phyloP scores from a whole-genome alignment of 1,139 yeast species.

The Starmera stellimalicola region DNA sequence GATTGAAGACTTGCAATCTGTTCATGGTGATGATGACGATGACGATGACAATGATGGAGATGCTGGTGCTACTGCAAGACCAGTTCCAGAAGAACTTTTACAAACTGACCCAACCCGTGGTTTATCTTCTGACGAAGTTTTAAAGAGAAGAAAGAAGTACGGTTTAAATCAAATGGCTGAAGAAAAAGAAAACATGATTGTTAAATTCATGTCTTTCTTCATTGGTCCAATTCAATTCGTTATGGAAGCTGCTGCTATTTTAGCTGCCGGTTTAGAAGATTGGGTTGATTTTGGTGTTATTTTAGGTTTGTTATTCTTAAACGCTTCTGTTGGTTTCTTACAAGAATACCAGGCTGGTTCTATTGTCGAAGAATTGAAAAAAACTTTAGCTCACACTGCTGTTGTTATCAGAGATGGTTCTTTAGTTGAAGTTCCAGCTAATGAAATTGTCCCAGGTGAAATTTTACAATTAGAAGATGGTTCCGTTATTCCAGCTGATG shows the following conservation, averaged over 20 bases:
- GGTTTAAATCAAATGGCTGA: slow-evolving; percentile 95
- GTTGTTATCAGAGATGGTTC: slow-evolving; percentile 79
- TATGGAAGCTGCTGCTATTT: slow-evolving; percentile 96
- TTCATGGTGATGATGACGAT: slow-evolving; percentile 53
- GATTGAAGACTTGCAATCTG: slow-evolving; percentile 82
- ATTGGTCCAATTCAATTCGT: slow-evolving; percentile 98
- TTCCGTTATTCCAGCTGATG: slow-evolving; percentile 92
- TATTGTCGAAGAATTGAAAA: slow-evolving; percentile 89
- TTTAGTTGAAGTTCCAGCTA: slow-evolving; percentile 63
- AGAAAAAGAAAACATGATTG: slow-evolving; percentile 73
- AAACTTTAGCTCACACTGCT: slow-evolving; percentile 87
- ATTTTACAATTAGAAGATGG: slow-evolving; percentile 89
- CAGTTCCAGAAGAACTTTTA: slow-evolving; percentile 83
- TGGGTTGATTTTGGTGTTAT: slow-evolving; percentile 99
- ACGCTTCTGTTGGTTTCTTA: slow-evolving; percentile 92
- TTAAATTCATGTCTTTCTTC: slow-evolving; percentile 87
- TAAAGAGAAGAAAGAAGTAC: slow-evolving; percentile 83
- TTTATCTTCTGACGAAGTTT: slow-evolving; percentile 73
- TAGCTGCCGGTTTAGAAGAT: slow-evolving; percentile 97
- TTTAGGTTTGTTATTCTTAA: slow-evolving; percentile 77
- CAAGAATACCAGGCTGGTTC: slow-evolving; percentile 98
- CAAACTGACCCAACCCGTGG: slow-evolving; percentile 83
- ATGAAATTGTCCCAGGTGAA: slow-evolving; percentile 90
- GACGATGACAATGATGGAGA: slow-evolving; percentile 30
- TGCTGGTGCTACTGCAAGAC: slow-evolving; percentile 38